Percentiles rank a stretch among this genome's conserved stretches.
These are phyloP conservation scores for Neofusicoccum cordaticola DNA, from an alignment of 2,329 filamentous ascomycete species.

Conservation along the genomic window DNA sequence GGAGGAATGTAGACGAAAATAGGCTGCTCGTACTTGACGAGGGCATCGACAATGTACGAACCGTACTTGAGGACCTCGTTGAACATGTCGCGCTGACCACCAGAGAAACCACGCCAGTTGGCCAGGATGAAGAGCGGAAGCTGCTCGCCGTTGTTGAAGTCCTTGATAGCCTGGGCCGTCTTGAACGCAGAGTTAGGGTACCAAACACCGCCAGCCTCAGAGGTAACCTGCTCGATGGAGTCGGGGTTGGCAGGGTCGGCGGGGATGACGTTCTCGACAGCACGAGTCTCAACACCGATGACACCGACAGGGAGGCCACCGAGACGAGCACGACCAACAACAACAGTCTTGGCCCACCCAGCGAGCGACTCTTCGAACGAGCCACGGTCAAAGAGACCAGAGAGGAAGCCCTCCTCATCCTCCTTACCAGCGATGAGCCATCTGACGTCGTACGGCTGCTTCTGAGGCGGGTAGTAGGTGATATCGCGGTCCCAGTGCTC, in stretches of 20 bases:
- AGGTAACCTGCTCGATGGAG: conserved; percentile 91
- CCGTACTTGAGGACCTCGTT: conserved; percentile 99
- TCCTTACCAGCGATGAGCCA: conserved; percentile 90
- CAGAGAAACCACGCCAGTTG: conserved; percentile 99
- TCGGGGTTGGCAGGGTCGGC: conserved; percentile 97
- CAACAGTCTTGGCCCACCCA: conserved; percentile 95
- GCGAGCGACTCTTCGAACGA: conserved; percentile 96
- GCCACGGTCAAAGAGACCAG: conserved; percentile 92
- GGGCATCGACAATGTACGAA: conserved; percentile 96
- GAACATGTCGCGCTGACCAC: conserved; percentile 99
- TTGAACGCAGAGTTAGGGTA: conserved; percentile 99
- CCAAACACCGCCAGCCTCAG: conserved; percentile 98
- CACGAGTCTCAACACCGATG: conserved; percentile 92
- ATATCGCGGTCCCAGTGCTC: conserved; percentile 94
- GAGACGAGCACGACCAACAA: conserved; percentile 91
- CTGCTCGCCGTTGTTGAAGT: conserved; percentile 99
- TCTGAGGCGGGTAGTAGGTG: conserved; percentile 73
- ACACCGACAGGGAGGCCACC: conserved; percentile 98
- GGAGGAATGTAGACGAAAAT: conserved; percentile 99
- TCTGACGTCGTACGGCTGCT: conserved; percentile 86
- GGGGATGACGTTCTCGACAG: conserved; percentile 93
- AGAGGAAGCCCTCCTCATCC: conserved; percentile 79
- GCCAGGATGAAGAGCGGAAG: conserved; percentile 97
- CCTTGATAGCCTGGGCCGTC: conserved; percentile 96
- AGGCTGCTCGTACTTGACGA: conserved; percentile 97